phyloP scores from a whole-genome alignment of 2,329 filamentous ascomycete genomes.

The Penicillium sp. region DNA sequence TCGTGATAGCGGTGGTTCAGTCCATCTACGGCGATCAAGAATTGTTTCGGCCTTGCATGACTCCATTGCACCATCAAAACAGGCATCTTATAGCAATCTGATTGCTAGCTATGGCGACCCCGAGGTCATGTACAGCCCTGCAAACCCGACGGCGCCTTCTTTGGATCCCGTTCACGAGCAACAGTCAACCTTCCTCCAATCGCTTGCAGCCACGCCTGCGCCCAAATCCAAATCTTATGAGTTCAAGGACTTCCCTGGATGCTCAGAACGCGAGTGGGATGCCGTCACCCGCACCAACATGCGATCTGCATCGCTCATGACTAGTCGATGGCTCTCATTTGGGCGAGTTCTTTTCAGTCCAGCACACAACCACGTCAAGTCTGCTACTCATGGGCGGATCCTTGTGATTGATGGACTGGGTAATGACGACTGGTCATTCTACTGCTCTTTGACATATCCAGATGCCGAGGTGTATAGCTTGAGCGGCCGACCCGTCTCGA shows the following conservation, averaged over 20 bases:
- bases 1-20: constrained; percentile 40
- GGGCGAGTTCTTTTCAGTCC: constrained; percentile 56
- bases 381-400: constrained; percentile 47
- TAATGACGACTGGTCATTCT: constrained; percentile 58
- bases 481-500: constrained; percentile 39
- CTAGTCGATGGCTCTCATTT: constrained; percentile 55
- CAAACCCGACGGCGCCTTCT: constrained; percentile 26
- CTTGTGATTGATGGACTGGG: constrained; percentile 55
- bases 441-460: constrained; percentile 54
- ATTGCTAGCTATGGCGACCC: constrained; percentile 54
- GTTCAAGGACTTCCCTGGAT: constrained; percentile 42
- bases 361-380: constrained; percentile 51
- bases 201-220: constrained; percentile 29
- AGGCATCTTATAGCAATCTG: constrained; percentile 58
- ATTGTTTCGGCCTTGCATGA: constrained; percentile 56
- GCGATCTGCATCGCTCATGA: constrained; percentile 55
- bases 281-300: constrained; percentile 51
- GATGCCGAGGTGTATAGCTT: constrained; percentile 52
- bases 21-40: constrained; percentile 53
- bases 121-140: constrained; percentile 27
- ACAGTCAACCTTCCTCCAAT: constrained; percentile 34
- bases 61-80: constrained; percentile 54
- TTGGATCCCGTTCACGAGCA: constrained; percentile 27
- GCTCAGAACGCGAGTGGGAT: constrained; percentile 48
- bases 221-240: constrained; percentile 32